Conservation (phyloP, 2,329 filamentous ascomycete genomes). For the Aspergillus ibericus region DNA sequence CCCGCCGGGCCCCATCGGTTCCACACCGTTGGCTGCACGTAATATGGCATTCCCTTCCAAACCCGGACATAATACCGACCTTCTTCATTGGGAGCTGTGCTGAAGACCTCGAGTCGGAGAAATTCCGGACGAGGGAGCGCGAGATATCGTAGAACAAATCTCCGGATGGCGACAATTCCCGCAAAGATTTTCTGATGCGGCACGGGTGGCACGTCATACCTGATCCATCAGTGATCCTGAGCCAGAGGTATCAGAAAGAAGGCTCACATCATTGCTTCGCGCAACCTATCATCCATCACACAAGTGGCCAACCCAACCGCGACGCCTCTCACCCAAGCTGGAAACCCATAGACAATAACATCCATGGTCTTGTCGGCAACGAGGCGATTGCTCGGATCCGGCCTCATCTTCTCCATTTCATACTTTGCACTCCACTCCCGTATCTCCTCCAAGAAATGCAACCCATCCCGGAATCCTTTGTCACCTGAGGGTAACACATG, state of each 20-base stretch:
- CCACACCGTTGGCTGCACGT: constrained; percentile 59
- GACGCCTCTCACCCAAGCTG: constrained; percentile 45
- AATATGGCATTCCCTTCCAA: constrained; percentile 65
- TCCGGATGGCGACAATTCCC: constrained; percentile 52
- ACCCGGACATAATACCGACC: constrained; percentile 53
- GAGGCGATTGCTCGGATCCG: constrained; percentile 49
- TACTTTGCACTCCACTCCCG: constrained; percentile 55
- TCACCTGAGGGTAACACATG: constrained; percentile 41
- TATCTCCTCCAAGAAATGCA: constrained; percentile 55
- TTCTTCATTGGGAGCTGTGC: constrained; percentile 53
- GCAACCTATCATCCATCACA: constrained; percentile 63
- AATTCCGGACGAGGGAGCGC: constrained; percentile 57
- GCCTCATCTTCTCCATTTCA: constrained; percentile 61
- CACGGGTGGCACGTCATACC: constrained; percentile 14
- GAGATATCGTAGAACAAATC: constrained; percentile 58
- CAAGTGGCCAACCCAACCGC: constrained; percentile 54
- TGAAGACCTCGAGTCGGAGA: constrained; percentile 41
- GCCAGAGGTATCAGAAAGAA: background rate
- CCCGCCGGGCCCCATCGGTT: constrained; percentile 62
- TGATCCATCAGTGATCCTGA: background rate
- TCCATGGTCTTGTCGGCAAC: constrained; percentile 61
- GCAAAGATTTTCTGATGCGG: constrained; percentile 40
- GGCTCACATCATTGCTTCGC: constrained; percentile 63
- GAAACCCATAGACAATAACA: constrained; percentile 60
- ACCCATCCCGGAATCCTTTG: constrained; percentile 48